Evolutionary conservation across 331 rosid genomes (phyloP).

Genomic region (Telfairia occidentalis): DNA sequence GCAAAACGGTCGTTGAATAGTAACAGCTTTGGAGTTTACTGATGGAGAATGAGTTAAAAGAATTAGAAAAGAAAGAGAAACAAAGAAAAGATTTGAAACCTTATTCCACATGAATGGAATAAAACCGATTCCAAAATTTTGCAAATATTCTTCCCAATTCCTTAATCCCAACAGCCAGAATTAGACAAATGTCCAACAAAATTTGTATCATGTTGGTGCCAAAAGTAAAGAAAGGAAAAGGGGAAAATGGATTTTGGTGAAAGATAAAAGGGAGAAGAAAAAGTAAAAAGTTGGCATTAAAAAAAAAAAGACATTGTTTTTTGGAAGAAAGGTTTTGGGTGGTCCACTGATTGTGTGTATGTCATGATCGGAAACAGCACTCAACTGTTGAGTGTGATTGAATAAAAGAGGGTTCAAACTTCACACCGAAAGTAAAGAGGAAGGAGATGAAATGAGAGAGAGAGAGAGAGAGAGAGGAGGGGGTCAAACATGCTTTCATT

Average conservation of each 20-base stretch:
- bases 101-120: neutral
- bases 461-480: neutral
- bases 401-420: neutral
- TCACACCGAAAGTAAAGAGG: conserved; percentile 7
- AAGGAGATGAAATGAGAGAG: neutral
- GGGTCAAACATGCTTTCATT: conserved; percentile 57
- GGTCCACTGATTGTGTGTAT: neutral
- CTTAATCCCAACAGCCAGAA: neutral
- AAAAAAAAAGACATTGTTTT: neutral
- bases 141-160: neutral
- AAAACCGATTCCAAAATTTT: neutral
- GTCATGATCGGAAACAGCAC: neutral
- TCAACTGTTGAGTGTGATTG: neutral
- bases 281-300: neutral
- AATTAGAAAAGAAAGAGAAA: neutral
- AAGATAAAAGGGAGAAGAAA: neutral
- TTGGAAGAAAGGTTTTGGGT: neutral
- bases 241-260: neutral
- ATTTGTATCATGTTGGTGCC: neutral
- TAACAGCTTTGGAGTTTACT: neutral
- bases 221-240: neutral
- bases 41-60: neutral
- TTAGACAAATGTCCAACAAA: neutral
- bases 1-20: conserved; percentile 4
- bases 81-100: neutral